phyloP scores from a whole-genome alignment of 495 filamentous ascomycete genomes.

The Penicillium crystallinum region DNA sequence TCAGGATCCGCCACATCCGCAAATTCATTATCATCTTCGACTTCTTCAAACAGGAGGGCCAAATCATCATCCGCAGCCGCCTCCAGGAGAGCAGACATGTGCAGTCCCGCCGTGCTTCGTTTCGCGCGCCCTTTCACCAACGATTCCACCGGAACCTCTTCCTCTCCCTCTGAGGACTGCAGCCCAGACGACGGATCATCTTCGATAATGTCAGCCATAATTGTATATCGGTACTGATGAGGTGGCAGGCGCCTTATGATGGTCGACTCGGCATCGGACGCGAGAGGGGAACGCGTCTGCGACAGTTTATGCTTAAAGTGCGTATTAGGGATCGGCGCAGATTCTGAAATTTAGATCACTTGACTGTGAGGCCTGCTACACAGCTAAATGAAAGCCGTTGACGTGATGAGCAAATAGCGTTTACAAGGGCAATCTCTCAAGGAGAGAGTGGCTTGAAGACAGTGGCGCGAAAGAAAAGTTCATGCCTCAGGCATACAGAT shows the following conservation, averaged over 20 bases:
- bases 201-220: conserved; percentile 28
- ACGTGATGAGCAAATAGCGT: background rate
- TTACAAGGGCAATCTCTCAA: background rate
- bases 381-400: background rate
- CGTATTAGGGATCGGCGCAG: background rate
- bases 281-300: background rate
- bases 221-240: conserved; percentile 1
- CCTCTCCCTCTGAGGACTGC: conserved; percentile 34
- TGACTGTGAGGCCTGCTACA: background rate
- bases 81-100: conserved; percentile 73
- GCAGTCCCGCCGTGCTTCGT: conserved; percentile 80
- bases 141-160: conserved; percentile 56
- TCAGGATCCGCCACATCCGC: conserved; percentile 60
- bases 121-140: conserved; percentile 71
- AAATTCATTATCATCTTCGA: conserved; percentile 81
- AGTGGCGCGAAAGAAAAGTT: conserved; percentile 3
- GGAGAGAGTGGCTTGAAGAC: background rate
- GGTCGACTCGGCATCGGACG: conserved; percentile 7
- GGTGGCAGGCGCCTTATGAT: background rate
- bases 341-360: background rate
- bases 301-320: background rate
- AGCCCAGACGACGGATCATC: conserved; percentile 26
- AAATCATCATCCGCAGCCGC: conserved; percentile 73
- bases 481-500: background rate
- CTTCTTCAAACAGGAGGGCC: conserved; percentile 76